phyloP scores from a whole-genome alignment of 2,329 filamentous ascomycete species.

The Ceratocystiopsis sp. region DNA sequence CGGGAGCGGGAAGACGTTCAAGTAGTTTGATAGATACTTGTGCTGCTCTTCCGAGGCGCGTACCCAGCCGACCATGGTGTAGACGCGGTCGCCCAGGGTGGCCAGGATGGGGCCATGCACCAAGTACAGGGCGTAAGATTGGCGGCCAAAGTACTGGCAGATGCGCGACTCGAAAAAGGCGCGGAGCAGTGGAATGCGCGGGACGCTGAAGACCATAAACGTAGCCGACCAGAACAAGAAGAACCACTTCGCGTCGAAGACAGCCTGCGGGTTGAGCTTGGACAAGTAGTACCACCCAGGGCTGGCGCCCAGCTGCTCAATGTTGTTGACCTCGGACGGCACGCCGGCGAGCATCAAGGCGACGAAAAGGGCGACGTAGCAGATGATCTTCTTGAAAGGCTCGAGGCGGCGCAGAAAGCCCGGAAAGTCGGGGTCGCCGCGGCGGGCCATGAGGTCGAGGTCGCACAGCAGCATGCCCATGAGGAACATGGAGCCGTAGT shows the following conservation, averaged over 20 bases:
- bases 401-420: conserved; percentile 26
- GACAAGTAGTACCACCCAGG: conserved; percentile 45
- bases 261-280: conserved; percentile 45
- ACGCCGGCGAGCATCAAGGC: conserved; percentile 43
- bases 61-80: conserved; percentile 40
- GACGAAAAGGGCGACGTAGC: conserved; percentile 31
- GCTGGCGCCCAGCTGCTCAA: conserved; percentile 31
- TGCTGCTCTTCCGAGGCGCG: conserved; percentile 19
- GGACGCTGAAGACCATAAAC: conserved; percentile 36
- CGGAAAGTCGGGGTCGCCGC: conserved; percentile 29
- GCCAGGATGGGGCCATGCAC: conserved; percentile 46
- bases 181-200: conserved; percentile 40
- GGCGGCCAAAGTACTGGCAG: conserved; percentile 43
- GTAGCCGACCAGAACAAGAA: conserved; percentile 44
- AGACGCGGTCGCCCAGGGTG: conserved; percentile 44
- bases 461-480: conserved; percentile 46
- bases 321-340: conserved; percentile 31
- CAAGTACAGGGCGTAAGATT: conserved; percentile 47
- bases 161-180: conserved; percentile 39
- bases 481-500: conserved; percentile 42
- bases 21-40: conserved; percentile 37
- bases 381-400: conserved; percentile 32
- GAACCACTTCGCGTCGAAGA: conserved; percentile 52
- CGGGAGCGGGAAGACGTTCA: conserved; percentile 36
- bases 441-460: conserved; percentile 34